Base-by-base conservation (phyloP, 1,139 yeast genomes). In the Saccharomyces hybrid region DNA sequence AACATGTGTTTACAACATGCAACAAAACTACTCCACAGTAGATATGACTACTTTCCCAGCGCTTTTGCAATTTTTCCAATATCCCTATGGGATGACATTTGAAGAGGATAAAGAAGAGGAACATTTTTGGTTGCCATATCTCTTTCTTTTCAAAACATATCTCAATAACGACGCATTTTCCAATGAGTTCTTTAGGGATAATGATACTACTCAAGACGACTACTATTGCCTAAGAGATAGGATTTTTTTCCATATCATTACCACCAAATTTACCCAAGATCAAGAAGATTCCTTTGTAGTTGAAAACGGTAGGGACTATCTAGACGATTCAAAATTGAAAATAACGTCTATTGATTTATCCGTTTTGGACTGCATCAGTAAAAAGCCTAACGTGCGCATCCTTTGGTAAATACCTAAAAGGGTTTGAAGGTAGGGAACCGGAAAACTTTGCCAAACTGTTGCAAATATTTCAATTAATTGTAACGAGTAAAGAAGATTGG, bases 401-500 rank as follows among this genome's bases (percentile, higher is more conserved):
- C 0, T 71, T 72, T 54, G 67, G 69, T 7, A 59, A 65, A 4
- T 72, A 65, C 50, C 55, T 75, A 27, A 60, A 67, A 44, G 59
- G 57, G 19, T 58, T 68, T 9, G 61, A 70, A 9, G 34, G 49
- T 0, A 53, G 57, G 6, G 59, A 66, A 38, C 53, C 53, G 1
- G 59, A 56, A 12, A 53, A 53, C 11, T 64, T 64, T 27, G 54
- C 64, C 2, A 56, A 67, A 31, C 58, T 67, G 21, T 56, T 78
- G 46, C 68, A 69, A 52, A 61, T 73, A 4, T 61, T 74, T 4
- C 81, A 79, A 57, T 60, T 78, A 2, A 63, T 80, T 0, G 67
- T 79, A 2, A 78, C 85, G 0, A 77, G 81, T 46, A 76, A 71
- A 53, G 78, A 75, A 8, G 72, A 71, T 29, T 84, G 88, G 87